phyloP scores from a whole-genome alignment of 768 basidiomycete species.

The Boletus sp. region DNA sequence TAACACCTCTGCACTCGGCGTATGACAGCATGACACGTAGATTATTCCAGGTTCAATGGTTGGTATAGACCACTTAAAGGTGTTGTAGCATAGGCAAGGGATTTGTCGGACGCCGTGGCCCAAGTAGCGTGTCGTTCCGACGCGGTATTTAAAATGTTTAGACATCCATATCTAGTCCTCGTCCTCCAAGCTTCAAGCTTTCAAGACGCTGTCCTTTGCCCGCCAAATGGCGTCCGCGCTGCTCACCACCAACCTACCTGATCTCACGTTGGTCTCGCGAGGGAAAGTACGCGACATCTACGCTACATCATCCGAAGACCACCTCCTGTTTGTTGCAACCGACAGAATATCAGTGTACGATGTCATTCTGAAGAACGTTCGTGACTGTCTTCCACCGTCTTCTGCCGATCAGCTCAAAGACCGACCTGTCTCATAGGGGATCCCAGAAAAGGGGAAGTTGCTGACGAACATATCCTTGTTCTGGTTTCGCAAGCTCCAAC shows the following conservation, averaged over 20 bases:
- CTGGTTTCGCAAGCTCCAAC: constrained; percentile 84
- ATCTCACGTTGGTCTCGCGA: constrained; percentile 68
- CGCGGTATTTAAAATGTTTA: constrained; percentile 2
- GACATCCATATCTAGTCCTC: constrained; percentile 1
- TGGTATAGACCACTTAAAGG: constrained; percentile 6
- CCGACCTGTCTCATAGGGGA: constrained; percentile 55
- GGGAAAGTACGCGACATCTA: constrained; percentile 99
- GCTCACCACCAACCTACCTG: constrained; percentile 54
- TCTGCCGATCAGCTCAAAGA: background rate
- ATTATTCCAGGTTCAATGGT: constrained; percentile 4
- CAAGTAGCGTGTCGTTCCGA: constrained; percentile 14
- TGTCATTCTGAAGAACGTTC: constrained; percentile 88
- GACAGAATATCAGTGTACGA: constrained; percentile 98
- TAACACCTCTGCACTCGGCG: constrained; percentile 18
- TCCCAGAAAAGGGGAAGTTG: constrained; percentile 89
- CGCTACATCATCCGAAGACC: constrained; percentile 60
- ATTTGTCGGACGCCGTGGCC: constrained; percentile 5
- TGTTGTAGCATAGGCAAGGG: constrained; percentile 19
- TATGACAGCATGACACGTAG: constrained; percentile 7
- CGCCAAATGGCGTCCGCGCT: constrained; percentile 36
- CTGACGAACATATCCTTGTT: constrained; percentile 89
- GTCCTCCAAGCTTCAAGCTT: background rate
- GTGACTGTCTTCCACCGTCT: constrained; percentile 29
- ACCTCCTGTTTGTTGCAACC: constrained; percentile 88
- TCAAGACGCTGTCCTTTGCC: background rate